phyloP scores from a whole-genome alignment of 495 filamentous ascomycete species.

The Hypoxylon lienhwacheense region DNA sequence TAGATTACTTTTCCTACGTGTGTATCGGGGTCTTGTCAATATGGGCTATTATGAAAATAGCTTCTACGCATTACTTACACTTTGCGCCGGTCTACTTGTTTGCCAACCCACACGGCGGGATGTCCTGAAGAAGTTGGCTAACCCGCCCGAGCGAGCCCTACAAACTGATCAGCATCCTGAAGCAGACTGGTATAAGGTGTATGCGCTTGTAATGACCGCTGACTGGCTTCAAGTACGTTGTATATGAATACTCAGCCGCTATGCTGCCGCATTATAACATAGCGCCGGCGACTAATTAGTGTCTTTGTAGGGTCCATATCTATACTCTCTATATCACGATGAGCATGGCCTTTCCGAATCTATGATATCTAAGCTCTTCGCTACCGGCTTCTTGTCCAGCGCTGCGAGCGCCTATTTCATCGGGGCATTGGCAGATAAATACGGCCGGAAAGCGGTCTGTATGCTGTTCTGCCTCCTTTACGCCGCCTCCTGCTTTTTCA shows the following conservation, averaged over 20 bases:
- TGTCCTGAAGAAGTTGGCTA: conserved; percentile 20
- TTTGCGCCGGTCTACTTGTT: conserved; percentile 28
- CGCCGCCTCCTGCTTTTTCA: conserved; percentile 53
- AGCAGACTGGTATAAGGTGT: conserved; percentile 43
- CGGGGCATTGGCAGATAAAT: conserved; percentile 53
- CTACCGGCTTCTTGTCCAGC: conserved; percentile 54
- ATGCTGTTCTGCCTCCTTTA: conserved; percentile 54
- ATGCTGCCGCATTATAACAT: not conserved
- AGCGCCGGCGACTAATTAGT: conserved; percentile 7
- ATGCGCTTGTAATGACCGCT: conserved; percentile 53
- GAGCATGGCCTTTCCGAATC: conserved; percentile 52
- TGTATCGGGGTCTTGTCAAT: not conserved
- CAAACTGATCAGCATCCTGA: conserved; percentile 31
- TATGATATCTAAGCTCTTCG: conserved; percentile 53
- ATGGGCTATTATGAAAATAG: conserved; percentile 37
- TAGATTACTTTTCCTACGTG: not conserved
- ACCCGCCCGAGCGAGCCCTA: conserved; percentile 6
- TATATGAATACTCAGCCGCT: not conserved
- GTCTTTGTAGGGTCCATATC: conserved; percentile 48
- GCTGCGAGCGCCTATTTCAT: conserved; percentile 52
- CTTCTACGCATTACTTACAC: conserved; percentile 24
- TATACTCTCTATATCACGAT: conserved; percentile 58
- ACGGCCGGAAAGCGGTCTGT: conserved; percentile 53
- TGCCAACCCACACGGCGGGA: conserved; percentile 32
- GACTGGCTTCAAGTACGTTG: conserved; percentile 57